These are phyloP conservation scores for Gracilaria gracilis DNA, from an alignment of 23 red algal species.

Conservation along the genomic window DNA sequence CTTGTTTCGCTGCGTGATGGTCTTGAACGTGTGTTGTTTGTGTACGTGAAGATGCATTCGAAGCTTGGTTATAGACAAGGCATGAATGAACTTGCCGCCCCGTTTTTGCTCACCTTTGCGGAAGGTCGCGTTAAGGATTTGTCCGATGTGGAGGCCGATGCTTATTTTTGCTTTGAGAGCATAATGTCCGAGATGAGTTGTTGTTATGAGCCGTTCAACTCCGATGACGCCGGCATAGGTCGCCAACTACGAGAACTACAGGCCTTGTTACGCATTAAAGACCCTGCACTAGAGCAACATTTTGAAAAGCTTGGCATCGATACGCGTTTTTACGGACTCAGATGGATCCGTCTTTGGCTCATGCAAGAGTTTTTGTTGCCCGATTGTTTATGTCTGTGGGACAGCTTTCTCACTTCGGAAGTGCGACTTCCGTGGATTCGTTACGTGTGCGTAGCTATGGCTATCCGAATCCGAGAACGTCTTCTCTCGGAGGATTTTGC, in stretches of 20 bases:
- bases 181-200: slow-evolving; percentile 59
- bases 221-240: slow-evolving; percentile 35
- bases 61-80: slow-evolving; percentile 76
- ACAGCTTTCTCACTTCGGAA: slow-evolving; percentile 76
- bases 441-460: slow-evolving; percentile 74
- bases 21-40: slow-evolving; percentile 73
- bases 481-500: slow-evolving; percentile 68
- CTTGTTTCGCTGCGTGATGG: slow-evolving; percentile 43
- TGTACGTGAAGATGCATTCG: slow-evolving; percentile 75
- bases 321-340: slow-evolving; percentile 66
- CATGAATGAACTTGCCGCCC: slow-evolving; percentile 87
- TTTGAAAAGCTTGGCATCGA: slow-evolving; percentile 71
- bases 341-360: slow-evolving; percentile 86
- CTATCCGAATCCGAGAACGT: slow-evolving; percentile 42
- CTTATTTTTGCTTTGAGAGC: slow-evolving; percentile 63
- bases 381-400: slow-evolving; percentile 67
- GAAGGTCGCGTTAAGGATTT: slow-evolving; percentile 35
- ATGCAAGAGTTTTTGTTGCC: slow-evolving; percentile 78
- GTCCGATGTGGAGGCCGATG: slow-evolving; percentile 81
- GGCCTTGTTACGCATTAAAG: slow-evolving; percentile 64
- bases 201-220: slow-evolving; percentile 37
- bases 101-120: slow-evolving; percentile 75
- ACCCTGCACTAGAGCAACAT: slow-evolving; percentile 64
- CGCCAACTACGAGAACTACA: slow-evolving; percentile 56
- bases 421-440: slow-evolving; percentile 74